Evolutionary conservation across 148 eudicot genomes (phyloP).

Genomic region (Camellia japonica): DNA sequence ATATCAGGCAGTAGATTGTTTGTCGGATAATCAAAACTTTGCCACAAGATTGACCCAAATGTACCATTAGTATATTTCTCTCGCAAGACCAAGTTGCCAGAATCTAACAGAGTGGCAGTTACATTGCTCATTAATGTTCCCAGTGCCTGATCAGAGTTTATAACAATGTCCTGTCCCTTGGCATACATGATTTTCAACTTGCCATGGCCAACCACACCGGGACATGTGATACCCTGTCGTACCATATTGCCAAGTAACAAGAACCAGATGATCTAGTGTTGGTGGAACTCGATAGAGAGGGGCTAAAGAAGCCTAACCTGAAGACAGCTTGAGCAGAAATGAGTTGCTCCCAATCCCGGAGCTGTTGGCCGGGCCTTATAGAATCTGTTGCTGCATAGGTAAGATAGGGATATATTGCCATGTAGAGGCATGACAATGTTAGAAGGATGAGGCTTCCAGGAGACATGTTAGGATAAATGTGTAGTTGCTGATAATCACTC

Average conservation of each 20-base stretch:
- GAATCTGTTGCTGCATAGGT: background rate
- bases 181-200: background rate
- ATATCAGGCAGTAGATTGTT: background rate
- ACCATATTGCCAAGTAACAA: background rate
- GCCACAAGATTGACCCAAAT: background rate
- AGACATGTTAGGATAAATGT: background rate
- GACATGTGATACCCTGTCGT: background rate
- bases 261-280: background rate
- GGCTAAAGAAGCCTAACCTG: background rate
- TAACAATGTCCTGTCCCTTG: background rate
- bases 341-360: background rate
- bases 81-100: background rate
- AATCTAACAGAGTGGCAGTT: background rate
- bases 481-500: background rate
- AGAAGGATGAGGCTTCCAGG: background rate
- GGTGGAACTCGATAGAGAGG: background rate
- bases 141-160: background rate
- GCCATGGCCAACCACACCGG: constrained; percentile 1
- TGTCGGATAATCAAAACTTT: background rate
- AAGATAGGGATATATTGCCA: too few species aligned
- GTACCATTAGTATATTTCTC: background rate
- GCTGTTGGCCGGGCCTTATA: background rate
- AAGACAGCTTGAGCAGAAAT: background rate
- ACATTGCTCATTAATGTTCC: background rate
- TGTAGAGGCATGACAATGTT: background rate